These are phyloP conservation scores for Neonectria coccinea DNA, from an alignment of 2,329 filamentous ascomycete species.

Conservation along the genomic window DNA sequence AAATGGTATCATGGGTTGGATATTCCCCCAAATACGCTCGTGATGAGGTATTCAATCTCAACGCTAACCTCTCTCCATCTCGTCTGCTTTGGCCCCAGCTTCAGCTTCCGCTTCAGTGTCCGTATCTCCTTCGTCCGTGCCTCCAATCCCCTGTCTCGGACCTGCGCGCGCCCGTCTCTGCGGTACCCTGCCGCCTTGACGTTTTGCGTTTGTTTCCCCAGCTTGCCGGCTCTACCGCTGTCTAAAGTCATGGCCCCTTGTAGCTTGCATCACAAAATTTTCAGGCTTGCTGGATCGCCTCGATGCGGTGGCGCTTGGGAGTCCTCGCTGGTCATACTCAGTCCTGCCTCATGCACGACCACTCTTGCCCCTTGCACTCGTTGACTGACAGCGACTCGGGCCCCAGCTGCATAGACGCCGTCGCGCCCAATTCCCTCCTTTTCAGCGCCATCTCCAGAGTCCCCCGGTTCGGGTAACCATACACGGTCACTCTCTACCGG, in stretches of 20 bases:
- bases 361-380: slow-evolving; percentile 17
- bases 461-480: slow-evolving; percentile 1
- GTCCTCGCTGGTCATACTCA: slow-evolving; percentile 21
- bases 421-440: slow-evolving; percentile 1
- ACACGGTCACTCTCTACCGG: background rate
- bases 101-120: slow-evolving; percentile 1
- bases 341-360: slow-evolving; percentile 25
- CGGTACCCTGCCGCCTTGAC: slow-evolving; percentile 8
- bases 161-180: slow-evolving; percentile 9
- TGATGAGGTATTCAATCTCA: slow-evolving; percentile 40
- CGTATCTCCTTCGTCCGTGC: slow-evolving; percentile 11
- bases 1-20: slow-evolving; percentile 29
- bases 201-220: slow-evolving; percentile 29
- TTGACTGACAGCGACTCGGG: slow-evolving; percentile 5
- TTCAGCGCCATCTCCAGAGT: slow-evolving; percentile 8
- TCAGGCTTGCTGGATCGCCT: slow-evolving; percentile 24
- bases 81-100: slow-evolving; percentile 4
- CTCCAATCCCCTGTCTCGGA: slow-evolving; percentile 25
- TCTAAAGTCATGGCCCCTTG: slow-evolving; percentile 37
- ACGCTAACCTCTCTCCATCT: slow-evolving; percentile 30
- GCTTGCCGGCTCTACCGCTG: slow-evolving; percentile 25
- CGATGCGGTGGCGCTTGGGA: slow-evolving; percentile 9
- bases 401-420: slow-evolving; percentile 3
- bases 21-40: slow-evolving; percentile 37
- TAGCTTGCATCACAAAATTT: slow-evolving; percentile 42